Percentiles rank a stretch among this genome's conserved stretches.
phyloP scores from a whole-genome alignment of 2,329 filamentous ascomycete species.

The Fusarium udum region DNA sequence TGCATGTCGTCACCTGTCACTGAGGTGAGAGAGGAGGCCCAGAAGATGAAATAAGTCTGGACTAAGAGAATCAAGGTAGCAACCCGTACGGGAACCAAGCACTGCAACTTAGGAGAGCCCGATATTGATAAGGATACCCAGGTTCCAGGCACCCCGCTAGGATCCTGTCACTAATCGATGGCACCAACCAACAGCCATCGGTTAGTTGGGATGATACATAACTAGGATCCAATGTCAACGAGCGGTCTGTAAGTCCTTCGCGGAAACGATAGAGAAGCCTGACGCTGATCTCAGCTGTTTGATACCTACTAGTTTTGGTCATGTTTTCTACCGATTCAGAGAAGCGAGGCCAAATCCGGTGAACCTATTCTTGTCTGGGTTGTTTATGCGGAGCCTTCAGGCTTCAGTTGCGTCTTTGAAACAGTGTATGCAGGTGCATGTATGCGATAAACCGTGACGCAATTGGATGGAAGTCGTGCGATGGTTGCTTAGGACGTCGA shows the following conservation, averaged over 20 bases:
- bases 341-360: not conserved
- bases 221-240: constrained; percentile 16
- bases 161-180: constrained; percentile 12
- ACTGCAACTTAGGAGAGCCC: constrained; percentile 21
- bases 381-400: constrained; percentile 15
- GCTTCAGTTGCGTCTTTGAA: constrained; percentile 13
- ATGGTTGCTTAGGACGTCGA: constrained; percentile 5
- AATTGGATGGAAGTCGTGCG: not conserved
- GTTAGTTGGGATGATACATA: constrained; percentile 28
- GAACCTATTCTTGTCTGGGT: not conserved
- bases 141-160: not conserved
- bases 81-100: constrained; percentile 35
- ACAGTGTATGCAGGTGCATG: constrained; percentile 16
- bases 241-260: constrained; percentile 11
- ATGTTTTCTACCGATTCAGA: constrained; percentile 1
- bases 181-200: constrained; percentile 17
- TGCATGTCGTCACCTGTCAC: constrained; percentile 17
- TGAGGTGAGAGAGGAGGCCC: constrained; percentile 28
- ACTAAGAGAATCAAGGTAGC: constrained; percentile 23
- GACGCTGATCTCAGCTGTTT: constrained; percentile 10
- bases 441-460: not conserved
- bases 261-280: constrained; percentile 8
- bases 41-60: constrained; percentile 31
- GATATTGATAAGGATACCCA: constrained; percentile 26
- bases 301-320: not conserved